Conservation (phyloP, 1,139 yeast genomes). For the Yamadazyma atlantica region DNA sequence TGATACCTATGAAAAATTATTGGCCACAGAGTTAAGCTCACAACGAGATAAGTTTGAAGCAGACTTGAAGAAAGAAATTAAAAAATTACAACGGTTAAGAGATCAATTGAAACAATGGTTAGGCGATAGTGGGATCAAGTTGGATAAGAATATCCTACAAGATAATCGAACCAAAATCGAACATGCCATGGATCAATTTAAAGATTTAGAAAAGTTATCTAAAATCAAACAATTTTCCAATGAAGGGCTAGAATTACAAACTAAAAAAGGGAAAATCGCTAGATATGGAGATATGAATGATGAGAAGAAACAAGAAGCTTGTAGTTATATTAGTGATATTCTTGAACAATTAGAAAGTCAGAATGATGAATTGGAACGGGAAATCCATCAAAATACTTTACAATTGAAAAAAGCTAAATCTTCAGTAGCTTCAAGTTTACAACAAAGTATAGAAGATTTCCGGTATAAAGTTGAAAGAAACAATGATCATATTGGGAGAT, state of each 20-base stretch:
- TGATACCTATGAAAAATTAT: constrained; percentile 81
- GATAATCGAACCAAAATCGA: constrained; percentile 87
- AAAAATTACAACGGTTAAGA: constrained; percentile 88
- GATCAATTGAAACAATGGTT: constrained; percentile 97
- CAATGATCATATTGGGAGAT: constrained; percentile 70
- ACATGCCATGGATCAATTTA: constrained; percentile 94
- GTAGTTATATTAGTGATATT: constrained; percentile 68
- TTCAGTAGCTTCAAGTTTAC: constrained; percentile 28
- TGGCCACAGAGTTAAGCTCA: constrained; percentile 76
- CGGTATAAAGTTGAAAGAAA: constrained; percentile 74
- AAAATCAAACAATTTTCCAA: constrained; percentile 95
- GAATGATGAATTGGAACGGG: constrained; percentile 75
- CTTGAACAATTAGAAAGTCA: constrained; percentile 85
- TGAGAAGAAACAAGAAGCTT: constrained; percentile 70
- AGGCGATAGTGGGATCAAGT: constrained; percentile 88
- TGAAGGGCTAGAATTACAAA: constrained; percentile 80
- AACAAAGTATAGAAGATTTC: constrained; percentile 58
- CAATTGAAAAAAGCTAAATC: constrained; percentile 54
- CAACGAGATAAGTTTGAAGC: constrained; percentile 94
- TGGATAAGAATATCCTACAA: constrained; percentile 68
- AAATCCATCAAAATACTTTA: constrained; percentile 55
- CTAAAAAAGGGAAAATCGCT: constrained; percentile 35
- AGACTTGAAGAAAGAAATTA: constrained; percentile 93
- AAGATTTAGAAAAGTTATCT: constrained; percentile 90
- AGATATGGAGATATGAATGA: constrained; percentile 70